Percentiles rank a stretch among this genome's conserved stretches.
Evolutionary conservation across 306 rosid species (phyloP).

Genomic region (Vigna nakashimae): DNA sequence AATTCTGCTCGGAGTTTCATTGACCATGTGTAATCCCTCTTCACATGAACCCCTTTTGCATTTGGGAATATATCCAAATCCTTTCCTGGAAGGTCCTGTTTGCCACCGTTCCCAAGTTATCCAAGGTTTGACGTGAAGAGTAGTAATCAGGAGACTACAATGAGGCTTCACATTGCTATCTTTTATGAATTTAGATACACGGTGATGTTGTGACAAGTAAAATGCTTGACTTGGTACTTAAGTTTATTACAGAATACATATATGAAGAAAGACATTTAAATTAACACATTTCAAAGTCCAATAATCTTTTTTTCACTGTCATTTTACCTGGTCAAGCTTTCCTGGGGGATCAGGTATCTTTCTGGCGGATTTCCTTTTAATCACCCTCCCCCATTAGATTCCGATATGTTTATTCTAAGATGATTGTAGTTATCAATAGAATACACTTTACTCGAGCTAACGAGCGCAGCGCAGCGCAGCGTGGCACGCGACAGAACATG

Average conservation of each 20-base stretch:
- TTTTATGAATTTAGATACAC: conserved; percentile 58
- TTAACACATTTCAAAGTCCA: conserved; percentile 56
- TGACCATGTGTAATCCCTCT: conserved; percentile 58
- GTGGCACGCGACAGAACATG: background rate
- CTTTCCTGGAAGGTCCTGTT: conserved; percentile 49
- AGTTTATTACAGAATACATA: conserved; percentile 72
- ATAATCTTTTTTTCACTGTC: conserved; percentile 44
- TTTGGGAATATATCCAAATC: conserved; percentile 56
- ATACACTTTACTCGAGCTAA: conserved; percentile 10
- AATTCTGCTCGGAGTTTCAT: conserved; percentile 55
- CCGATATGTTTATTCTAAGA: conserved; percentile 42
- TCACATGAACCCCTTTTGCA: conserved; percentile 53
- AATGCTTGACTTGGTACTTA: conserved; percentile 72
- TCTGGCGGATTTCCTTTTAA: conserved; percentile 5
- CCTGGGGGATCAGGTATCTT: conserved; percentile 34
- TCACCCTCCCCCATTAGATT: background rate
- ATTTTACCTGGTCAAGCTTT: conserved; percentile 41
- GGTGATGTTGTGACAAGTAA: conserved; percentile 63
- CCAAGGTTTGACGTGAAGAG: conserved; percentile 59
- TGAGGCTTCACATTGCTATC: conserved; percentile 70
- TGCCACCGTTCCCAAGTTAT: conserved; percentile 57
- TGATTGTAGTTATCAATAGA: conserved; percentile 30
- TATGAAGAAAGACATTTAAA: conserved; percentile 59
- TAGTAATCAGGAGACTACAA: conserved; percentile 64
- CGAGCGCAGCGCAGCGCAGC: conserved; percentile 36